Evolutionary conservation across 805 yeast species (phyloP).

Genomic region (Scheffersomyces stipitis): DNA sequence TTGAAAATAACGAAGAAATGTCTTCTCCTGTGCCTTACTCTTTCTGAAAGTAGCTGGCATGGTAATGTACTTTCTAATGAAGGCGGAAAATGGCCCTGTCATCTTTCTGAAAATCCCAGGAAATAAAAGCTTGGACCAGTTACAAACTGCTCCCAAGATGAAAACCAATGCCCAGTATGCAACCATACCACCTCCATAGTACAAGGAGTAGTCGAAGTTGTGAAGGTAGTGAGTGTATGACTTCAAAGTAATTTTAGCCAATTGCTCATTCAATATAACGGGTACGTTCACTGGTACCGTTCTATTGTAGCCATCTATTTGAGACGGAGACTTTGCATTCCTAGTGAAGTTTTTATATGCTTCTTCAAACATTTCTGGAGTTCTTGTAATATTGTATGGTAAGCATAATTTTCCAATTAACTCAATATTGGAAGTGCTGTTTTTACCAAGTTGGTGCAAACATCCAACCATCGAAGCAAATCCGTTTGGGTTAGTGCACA

Average conservation of each 20-base stretch:
- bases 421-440: conserved; percentile 6
- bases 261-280: conserved; percentile 17
- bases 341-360: conserved; percentile 14
- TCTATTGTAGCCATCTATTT: conserved; percentile 23
- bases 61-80: conserved; percentile 13
- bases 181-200: conserved; percentile 23
- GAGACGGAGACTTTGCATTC: conserved; percentile 14
- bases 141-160: conserved; percentile 6
- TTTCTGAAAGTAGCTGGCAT: conserved; percentile 21
- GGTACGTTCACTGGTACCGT: conserved; percentile 20
- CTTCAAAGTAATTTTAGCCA: conserved; percentile 7
- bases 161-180: conserved; percentile 20
- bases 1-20: conserved; percentile 16
- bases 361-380: conserved; percentile 13
- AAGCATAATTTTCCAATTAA: conserved; percentile 18
- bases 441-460: conserved; percentile 9
- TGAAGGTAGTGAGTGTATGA: conserved; percentile 19
- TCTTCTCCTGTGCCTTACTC: conserved; percentile 18
- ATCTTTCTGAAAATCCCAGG: conserved; percentile 33
- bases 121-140: conserved; percentile 15
- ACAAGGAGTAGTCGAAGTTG: conserved; percentile 22
- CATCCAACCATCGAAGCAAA: conserved; percentile 35
- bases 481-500: conserved; percentile 24
- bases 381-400: conserved; percentile 18
- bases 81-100: conserved; percentile 22